Evolutionary conservation across 306 rosid genomes (phyloP), one percentile per base, ranked within the genome.

Genomic region (Sindora glabra): DNA sequence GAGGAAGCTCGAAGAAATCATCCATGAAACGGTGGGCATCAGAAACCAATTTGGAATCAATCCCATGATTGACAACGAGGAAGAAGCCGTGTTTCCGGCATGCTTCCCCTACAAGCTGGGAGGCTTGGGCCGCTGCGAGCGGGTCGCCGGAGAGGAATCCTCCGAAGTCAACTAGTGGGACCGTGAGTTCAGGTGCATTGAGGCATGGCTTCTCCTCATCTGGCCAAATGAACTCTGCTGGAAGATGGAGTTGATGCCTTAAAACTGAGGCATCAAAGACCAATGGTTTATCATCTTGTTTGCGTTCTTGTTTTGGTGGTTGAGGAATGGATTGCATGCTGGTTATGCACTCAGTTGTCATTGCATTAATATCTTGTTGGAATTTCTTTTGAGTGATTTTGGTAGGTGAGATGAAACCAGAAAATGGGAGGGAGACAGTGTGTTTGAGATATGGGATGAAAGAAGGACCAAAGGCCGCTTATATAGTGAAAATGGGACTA

Each of bases 191-290:
- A 0, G 87, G 81, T 3, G 72, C 76, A 13, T 70, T 29, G 6
- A 52, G 19, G 58, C 77, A 61, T 10, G 94, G 99, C 56, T 80
- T 88, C 26, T 94, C 99, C 3, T 80, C 72, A 47, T 94, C 99
- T 0, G 97, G 97, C 99, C 99, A 94, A 24, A 89, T 79, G 70
- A 89, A 94, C 27, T 94, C 90, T 7, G 29, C n/a, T 6, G 99
- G 99, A 6, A 94, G 80, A 48, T 70, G 57, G 0, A 68, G 33
- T 50, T 82, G 71, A 80, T 77, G 51, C 3, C 69, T 56, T 1
- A 94, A 56, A 27, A 86, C 60, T 1, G 95, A 79, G 32, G 95
- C 90, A 46, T 94, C 95, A 34, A 89, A 94, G 40, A 84, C 87
- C 8, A 89, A 47, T 39, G 73, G 38, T 19, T 65, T 9, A 34